phyloP scores from a whole-genome alignment of 805 yeast genomes.

The Candida nitratophila region DNA sequence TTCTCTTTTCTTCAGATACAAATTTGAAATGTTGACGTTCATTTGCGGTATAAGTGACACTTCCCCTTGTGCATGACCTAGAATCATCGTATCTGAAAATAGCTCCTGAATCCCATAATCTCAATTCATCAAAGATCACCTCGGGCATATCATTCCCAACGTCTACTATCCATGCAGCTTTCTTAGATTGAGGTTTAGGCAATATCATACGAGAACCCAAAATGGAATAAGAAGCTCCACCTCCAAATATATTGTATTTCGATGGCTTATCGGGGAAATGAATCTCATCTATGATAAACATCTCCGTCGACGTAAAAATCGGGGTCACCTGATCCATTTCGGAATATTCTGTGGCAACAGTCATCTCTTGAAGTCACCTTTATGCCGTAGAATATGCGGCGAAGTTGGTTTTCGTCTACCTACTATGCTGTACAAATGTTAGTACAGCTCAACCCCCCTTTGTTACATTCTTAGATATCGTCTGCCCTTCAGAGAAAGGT shows the following conservation, averaged over 20 bases:
- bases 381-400: no score
- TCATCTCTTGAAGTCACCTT: no score
- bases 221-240: slow-evolving; percentile 81
- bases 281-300: slow-evolving; percentile 88
- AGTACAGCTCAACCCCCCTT: no score
- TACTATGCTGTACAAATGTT: no score
- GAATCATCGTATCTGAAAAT: slow-evolving; percentile 42
- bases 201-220: slow-evolving; percentile 63
- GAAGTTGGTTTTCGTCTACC: neutral
- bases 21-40: slow-evolving; percentile 60
- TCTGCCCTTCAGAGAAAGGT: no score
- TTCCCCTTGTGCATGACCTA: slow-evolving; percentile 73
- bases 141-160: slow-evolving; percentile 72
- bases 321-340: slow-evolving; percentile 4
- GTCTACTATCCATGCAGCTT: slow-evolving; percentile 68
- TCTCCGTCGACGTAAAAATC: slow-evolving; percentile 65
- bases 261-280: slow-evolving; percentile 38
- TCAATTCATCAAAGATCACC: slow-evolving; percentile 34
- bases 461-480: no score
- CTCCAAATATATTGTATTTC: slow-evolving; percentile 63
- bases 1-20: slow-evolving; percentile 51
- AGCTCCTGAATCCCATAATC: slow-evolving; percentile 56
- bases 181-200: slow-evolving; percentile 25
- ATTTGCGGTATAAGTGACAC: slow-evolving; percentile 62
- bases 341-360: neutral